phyloP scores from a whole-genome alignment of 768 basidiomycete genomes.

The Clathrus columnatus region DNA sequence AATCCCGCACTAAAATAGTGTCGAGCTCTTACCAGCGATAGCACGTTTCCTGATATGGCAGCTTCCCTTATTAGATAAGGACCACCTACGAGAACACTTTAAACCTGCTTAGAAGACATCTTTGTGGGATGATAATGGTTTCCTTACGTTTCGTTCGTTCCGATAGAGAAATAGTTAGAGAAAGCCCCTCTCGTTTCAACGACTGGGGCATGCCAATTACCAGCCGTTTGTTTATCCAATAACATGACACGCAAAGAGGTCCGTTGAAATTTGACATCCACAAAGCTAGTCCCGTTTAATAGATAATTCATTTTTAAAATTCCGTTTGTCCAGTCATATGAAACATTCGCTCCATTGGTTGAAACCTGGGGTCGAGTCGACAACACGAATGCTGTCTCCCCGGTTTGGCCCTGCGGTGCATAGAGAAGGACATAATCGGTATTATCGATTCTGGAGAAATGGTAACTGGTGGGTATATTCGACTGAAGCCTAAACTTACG shows the following conservation, averaged over 20 bases:
- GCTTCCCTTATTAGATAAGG: slow-evolving; percentile 58
- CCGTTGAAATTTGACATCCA: slow-evolving; percentile 24
- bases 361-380: slow-evolving; percentile 23
- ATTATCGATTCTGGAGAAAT: slow-evolving; percentile 26
- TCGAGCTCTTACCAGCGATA: slow-evolving; percentile 23
- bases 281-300: slow-evolving; percentile 27
- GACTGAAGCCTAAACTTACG: slow-evolving; percentile 24
- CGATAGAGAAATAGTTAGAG: slow-evolving; percentile 36
- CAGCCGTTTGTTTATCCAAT: slow-evolving; percentile 41
- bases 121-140: neutral
- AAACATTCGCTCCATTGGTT: slow-evolving; percentile 23
- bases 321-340: slow-evolving; percentile 27
- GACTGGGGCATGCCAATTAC: slow-evolving; percentile 41
- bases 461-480: neutral
- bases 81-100: slow-evolving; percentile 44
- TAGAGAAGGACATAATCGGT: slow-evolving; percentile 38
- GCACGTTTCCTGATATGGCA: slow-evolving; percentile 32
- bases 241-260: slow-evolving; percentile 26
- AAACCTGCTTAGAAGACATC: neutral
- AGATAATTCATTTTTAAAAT: slow-evolving; percentile 32
- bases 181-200: slow-evolving; percentile 30
- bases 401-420: slow-evolving; percentile 31
- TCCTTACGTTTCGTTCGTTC: slow-evolving; percentile 35
- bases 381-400: slow-evolving; percentile 37
- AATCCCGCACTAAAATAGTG: neutral